Base-by-base conservation (phyloP, 106 monocot species). In the Triglochin maritima region DNA sequence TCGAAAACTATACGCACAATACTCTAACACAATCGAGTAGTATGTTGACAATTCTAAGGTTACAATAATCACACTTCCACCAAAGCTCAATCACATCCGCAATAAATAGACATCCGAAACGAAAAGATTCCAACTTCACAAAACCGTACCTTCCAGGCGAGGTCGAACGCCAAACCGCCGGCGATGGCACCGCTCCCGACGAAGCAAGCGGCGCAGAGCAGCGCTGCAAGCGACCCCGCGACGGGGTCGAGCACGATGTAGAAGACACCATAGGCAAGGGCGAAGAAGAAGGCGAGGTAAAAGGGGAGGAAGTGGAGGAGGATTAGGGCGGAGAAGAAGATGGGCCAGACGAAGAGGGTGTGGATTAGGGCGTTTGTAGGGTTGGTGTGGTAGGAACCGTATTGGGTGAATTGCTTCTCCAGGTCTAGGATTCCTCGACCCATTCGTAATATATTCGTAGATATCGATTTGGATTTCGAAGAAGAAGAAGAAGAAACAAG, bases 331-430 rank as follows among this genome's bases (percentile, higher is more conserved):
- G 84, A 82, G 79, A 72, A 92, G 77, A 99, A 79, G 82, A 92
- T 84, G 17, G 92, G 98, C 98, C 98, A 99, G 44, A 92, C 92
- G 73, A 89, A 92, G 78, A 99, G 3, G 53, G 50, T 82, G 76
- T 99, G 98, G 75, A 92, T 83, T 15, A 84, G 7, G 11, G 86
- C 62, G 70, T 92, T 99, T 17, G 42, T 49, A 3, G 84, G 75
- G 70, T 86, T 76, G 79, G 84, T 88, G 88, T 99, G 98, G 69
- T 99, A 92, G 4, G 98, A 84, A 5, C 88, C 89, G 67, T 99
- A 99, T 75, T 92, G 84, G 46, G 82, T 82, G 77, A 88, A 92
- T 63, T 99, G 84, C 70, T 69, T 79, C 79, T 99, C 98, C 50
- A 99, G 70, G 77, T 99, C 92, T 15, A 99, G 65, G 54, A 92